Evolutionary conservation across 176 grass and related monocot genomes (phyloP).

Genomic region (Musa itinerans): DNA sequence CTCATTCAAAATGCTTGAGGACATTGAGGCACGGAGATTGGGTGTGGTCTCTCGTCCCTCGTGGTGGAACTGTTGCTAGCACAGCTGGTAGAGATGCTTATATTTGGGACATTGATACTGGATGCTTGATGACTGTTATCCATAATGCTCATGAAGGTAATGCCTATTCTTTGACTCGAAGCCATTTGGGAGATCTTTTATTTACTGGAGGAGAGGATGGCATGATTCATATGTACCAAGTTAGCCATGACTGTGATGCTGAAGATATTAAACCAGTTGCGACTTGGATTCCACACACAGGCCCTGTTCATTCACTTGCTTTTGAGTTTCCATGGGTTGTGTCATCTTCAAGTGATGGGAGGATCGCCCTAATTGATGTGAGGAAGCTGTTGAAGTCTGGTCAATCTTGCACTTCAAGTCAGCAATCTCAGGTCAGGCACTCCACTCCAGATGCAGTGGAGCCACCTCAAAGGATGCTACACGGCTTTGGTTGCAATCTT

Average conservation of each 20-base stretch:
- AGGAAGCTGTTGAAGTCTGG: constrained; percentile 50
- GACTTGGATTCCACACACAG: constrained; percentile 78
- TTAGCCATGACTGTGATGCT: constrained; percentile 28
- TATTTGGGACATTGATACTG: constrained; percentile 56
- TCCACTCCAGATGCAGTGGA: constrained; percentile 41
- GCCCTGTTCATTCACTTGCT: constrained; percentile 68
- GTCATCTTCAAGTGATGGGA: constrained; percentile 72
- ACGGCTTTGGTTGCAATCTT: constrained; percentile 75
- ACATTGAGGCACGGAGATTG: constrained; percentile 80
- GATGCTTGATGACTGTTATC: constrained; percentile 43
- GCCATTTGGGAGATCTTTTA: constrained; percentile 47
- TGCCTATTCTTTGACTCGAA: constrained; percentile 56
- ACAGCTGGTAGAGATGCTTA: constrained; percentile 73
- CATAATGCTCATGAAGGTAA: constrained; percentile 65
- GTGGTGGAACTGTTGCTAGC: constrained; percentile 59
- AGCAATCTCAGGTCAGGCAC: constrained; percentile 23
- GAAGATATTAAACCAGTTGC: constrained; percentile 56
- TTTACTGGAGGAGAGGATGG: constrained; percentile 93
- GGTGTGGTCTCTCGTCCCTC: constrained; percentile 66
- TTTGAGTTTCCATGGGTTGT: constrained; percentile 97
- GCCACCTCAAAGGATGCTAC: constrained; percentile 81
- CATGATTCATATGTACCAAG: constrained; percentile 50
- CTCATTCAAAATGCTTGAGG: constrained; percentile 61
- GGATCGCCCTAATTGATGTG: constrained; percentile 69
- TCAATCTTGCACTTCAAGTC: constrained; percentile 25